A percentile compares a stretch with the other conserved stretches of the same genome.
Evolutionary conservation across 352 stramenopile genomes (phyloP).

Genomic region (Phytopythium delawarense): DNA sequence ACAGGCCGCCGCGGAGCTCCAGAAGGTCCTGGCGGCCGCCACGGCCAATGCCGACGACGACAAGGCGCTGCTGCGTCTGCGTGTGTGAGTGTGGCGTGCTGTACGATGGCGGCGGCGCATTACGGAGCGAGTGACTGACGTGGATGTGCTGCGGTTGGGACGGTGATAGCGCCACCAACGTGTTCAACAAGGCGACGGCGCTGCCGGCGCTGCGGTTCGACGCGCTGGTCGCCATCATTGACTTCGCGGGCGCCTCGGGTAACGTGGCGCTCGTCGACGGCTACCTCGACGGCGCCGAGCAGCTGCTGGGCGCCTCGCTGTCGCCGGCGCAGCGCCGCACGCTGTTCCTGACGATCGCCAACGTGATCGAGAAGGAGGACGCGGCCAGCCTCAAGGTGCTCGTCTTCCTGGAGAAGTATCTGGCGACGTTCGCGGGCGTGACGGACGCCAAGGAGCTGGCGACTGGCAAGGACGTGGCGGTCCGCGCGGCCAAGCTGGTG

Average conservation of each 20-base stretch:
- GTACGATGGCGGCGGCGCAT: background rate
- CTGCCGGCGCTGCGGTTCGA: conserved; percentile 68
- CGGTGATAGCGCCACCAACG: conserved; percentile 35
- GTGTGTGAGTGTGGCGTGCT: conserved; percentile 36
- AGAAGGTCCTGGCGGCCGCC: conserved; percentile 47
- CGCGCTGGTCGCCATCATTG: conserved; percentile 52
- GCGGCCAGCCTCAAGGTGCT: conserved; percentile 42
- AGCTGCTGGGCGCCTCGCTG: conserved; percentile 42
- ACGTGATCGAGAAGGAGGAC: conserved; percentile 57
- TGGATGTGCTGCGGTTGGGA: background rate
- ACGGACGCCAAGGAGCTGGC: conserved; percentile 49
- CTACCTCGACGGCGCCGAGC: conserved; percentile 71
- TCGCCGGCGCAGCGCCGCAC: conserved; percentile 42
- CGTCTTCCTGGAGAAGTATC: conserved; percentile 73
- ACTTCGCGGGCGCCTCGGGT: conserved; percentile 48
- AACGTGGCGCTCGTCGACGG: conserved; percentile 57
- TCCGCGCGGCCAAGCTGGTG: conserved; percentile 80
- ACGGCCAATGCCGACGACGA: conserved; percentile 35
- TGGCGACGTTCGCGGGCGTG: conserved; percentile 45
- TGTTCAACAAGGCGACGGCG: conserved; percentile 72
- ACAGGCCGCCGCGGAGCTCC: conserved; percentile 25
- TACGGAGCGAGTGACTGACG: background rate
- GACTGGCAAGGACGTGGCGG: conserved; percentile 67
- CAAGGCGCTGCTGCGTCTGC: conserved; percentile 63
- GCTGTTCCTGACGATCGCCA: conserved; percentile 67